Evolutionary conservation across 495 filamentous ascomycete species (phyloP).

Genomic region (Tuber umbilicatum): DNA sequence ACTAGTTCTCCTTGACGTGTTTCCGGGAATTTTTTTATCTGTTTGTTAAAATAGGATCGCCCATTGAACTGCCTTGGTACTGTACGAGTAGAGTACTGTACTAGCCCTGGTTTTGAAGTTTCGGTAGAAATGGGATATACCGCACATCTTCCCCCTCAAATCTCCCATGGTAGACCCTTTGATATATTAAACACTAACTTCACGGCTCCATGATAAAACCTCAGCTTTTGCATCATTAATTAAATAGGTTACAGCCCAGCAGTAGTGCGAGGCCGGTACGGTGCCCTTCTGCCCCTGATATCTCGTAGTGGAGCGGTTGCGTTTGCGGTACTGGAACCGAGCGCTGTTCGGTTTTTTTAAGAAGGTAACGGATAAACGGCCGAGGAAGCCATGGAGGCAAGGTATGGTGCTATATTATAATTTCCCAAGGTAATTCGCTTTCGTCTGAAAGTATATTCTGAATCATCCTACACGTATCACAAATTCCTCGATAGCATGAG

Average conservation of each 20-base stretch:
- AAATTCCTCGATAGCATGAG: neutral
- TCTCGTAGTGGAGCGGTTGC: neutral
- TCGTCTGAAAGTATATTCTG: neutral
- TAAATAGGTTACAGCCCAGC: neutral
- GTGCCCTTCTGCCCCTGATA: neutral
- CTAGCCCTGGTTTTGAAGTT: neutral
- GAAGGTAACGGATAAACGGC: neutral
- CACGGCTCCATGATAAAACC: neutral
- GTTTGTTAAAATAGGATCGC: neutral
- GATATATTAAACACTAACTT: neutral
- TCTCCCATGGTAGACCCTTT: neutral
- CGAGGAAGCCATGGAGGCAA: neutral
- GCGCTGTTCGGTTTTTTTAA: neutral
- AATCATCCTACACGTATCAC: neutral
- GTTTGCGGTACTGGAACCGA: neutral
- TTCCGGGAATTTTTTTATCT: neutral
- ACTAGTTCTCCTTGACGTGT: neutral
- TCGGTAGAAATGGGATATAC: neutral
- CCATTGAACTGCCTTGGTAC: neutral
- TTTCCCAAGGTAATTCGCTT: neutral
- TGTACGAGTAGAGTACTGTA: neutral
- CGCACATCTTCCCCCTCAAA: neutral
- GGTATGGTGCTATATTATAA: neutral
- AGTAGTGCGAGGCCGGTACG: neutral
- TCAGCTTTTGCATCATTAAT: neutral